Base-by-base conservation (phyloP, 2,329 filamentous ascomycete genomes). In the Scedosporium boydii region DNA sequence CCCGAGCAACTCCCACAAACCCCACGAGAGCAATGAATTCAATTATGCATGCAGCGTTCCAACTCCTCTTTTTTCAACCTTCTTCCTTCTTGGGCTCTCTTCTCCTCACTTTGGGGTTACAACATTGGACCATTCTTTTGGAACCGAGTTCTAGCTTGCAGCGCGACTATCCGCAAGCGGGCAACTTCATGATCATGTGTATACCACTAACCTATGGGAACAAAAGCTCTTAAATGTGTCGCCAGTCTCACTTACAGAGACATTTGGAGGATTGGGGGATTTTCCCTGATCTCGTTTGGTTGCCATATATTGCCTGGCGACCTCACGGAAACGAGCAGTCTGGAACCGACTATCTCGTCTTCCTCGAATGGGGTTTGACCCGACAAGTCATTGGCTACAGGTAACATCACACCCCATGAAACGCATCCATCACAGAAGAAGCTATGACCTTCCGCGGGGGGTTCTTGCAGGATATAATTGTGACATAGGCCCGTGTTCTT, bases 381-480 rank as follows among this genome's bases (percentile, higher is more conserved):
- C 10, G 23, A 29, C 18, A 23, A 26, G 51, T 55, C n/a, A 55
- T 27, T 27, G 51, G 51, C 18, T 27, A 55, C 18, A 27, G 7
- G 51, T 29, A 29, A 23, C 21, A 55, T 55, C 51, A 55, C 18
- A 55, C 23, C 51, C 51, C 12, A 55, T 55, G 51, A 55, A 55
- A 55, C 51, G 51, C 51, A 55, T 55, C 51, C 51, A 55, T 55
- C 51, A 55, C 51, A 55, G 27, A 23, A 55, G 51, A 23, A 55
- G 51, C 51, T 55, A 55, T 55, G 51, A 55, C 51, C 51, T 18
- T 23, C 7, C 51, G 51, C 51, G 51, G 51, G 51, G 23, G 12
- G 51, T 55, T 9, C 18, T 55, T 55, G 18, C 51, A 23, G 18
- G 51, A 55, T 55, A 55, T 16, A 21, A 53, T 53, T 53, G 48